Evolutionary conservation across 2,329 filamentous ascomycete species (phyloP).

Genomic region (Plenodomus biglobosus): DNA sequence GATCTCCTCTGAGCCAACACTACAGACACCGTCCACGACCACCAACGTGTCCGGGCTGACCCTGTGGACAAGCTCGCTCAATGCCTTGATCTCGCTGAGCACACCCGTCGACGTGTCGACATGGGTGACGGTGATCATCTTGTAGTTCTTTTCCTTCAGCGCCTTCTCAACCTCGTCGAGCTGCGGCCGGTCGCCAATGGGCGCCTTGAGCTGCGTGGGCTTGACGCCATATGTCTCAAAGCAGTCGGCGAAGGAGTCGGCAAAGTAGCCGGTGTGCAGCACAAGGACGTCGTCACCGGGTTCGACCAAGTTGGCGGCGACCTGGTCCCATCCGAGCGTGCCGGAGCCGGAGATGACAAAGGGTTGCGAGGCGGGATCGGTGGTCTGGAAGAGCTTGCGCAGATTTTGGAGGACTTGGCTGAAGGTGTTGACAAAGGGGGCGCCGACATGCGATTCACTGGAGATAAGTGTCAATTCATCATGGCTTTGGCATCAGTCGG

Average conservation of each 20-base stretch:
- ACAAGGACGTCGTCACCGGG: conserved; percentile 87
- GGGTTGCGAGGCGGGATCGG: conserved; percentile 78
- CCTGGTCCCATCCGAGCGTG: conserved; percentile 94
- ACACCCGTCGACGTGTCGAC: conserved; percentile 98
- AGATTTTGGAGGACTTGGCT: conserved; percentile 86
- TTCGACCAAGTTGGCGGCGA: conserved; percentile 91
- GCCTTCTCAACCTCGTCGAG: conserved; percentile 86
- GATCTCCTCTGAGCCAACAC: conserved; percentile 93
- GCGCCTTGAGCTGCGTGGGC: conserved; percentile 84
- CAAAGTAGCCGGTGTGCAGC: conserved; percentile 95
- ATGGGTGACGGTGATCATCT: conserved; percentile 91
- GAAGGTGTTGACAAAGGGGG: conserved; percentile 85
- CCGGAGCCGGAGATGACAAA: conserved; percentile 94
- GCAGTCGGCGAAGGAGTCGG: conserved; percentile 90
- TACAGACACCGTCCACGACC: conserved; percentile 95
- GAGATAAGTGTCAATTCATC: conserved; percentile 3
- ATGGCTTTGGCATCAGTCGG: neutral
- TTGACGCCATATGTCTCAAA: conserved; percentile 88
- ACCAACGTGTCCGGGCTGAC: conserved; percentile 91
- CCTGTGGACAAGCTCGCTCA: conserved; percentile 78
- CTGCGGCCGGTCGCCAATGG: conserved; percentile 84
- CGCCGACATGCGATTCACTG: conserved; percentile 91
- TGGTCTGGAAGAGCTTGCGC: conserved; percentile 92
- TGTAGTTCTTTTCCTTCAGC: conserved; percentile 87
- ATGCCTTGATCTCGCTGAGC: conserved; percentile 81